Evolutionary conservation across 805 yeast genomes (phyloP).

Genomic region (Jamesozyma gamospora): DNA sequence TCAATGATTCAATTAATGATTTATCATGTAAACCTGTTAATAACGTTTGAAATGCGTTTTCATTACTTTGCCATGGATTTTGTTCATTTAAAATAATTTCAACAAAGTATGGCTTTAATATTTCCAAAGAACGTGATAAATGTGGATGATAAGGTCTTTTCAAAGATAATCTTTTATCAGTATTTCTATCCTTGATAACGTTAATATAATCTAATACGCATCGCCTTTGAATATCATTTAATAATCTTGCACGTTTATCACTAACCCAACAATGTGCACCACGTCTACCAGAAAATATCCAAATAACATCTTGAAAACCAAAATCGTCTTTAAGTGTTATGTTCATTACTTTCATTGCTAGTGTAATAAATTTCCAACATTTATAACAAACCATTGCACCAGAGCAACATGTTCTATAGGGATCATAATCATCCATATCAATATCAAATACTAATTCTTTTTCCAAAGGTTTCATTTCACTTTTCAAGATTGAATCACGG

Average conservation of each 20-base stretch:
- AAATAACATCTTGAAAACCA: constrained; percentile 74
- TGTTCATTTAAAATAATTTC: constrained; percentile 67
- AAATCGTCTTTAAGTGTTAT: constrained; percentile 72
- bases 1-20: constrained; percentile 41
- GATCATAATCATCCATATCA: constrained; percentile 95
- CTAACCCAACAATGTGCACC: constrained; percentile 99
- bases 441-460: constrained; percentile 94
- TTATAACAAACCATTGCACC: constrained; percentile 76
- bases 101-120: constrained; percentile 53
- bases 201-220: constrained; percentile 80
- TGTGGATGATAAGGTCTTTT: constrained; percentile 88
- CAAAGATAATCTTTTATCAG: constrained; percentile 40
- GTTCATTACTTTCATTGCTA: constrained; percentile 72
- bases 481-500: constrained; percentile 64
- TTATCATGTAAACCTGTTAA: constrained; percentile 56
- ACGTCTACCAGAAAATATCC: constrained; percentile 98
- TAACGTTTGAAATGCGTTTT: constrained; percentile 46
- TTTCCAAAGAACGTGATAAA: constrained; percentile 60
- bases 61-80: constrained; percentile 68
- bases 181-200: constrained; percentile 47
- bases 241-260: constrained; percentile 65
- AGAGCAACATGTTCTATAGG: constrained; percentile 83
- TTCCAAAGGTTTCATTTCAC: constrained; percentile 65
- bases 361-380: constrained; percentile 88
- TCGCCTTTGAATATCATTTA: constrained; percentile 66